These are phyloP conservation scores for Oryza glumipatula DNA, from an alignment of 176 grass and related monocot genomes.

Conservation along the genomic window DNA sequence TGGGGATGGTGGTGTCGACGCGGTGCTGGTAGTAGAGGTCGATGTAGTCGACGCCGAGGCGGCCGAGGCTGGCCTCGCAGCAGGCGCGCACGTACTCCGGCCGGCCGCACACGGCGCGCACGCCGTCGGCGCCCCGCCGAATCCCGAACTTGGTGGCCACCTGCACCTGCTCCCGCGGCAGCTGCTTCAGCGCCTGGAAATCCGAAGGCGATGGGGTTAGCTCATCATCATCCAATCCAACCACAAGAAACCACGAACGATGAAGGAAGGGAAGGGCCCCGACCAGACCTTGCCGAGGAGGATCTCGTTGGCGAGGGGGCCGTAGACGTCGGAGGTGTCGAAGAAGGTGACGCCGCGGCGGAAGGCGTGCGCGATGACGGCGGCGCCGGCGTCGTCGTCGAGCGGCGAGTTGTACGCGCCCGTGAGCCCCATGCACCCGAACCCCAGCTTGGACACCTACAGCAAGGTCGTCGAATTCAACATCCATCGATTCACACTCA, in stretches of 20 bases:
- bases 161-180: slow-evolving; percentile 75
- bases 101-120: slow-evolving; percentile 39
- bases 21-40: slow-evolving; percentile 86
- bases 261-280: too few relatives aligned
- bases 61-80: slow-evolving; percentile 71
- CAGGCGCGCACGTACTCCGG: slow-evolving; percentile 70
- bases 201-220: not conserved
- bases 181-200: slow-evolving; percentile 68
- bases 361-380: slow-evolving; percentile 77
- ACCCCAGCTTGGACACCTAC: slow-evolving; percentile 85
- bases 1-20: slow-evolving; percentile 57
- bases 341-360: slow-evolving; percentile 76
- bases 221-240: not conserved
- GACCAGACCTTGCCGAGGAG: slow-evolving; percentile 72
- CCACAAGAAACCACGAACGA: not conserved
- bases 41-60: slow-evolving; percentile 64
- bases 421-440: slow-evolving; percentile 72
- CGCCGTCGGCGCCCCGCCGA: not conserved
- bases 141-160: slow-evolving; percentile 84
- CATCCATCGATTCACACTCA: not conserved
- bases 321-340: slow-evolving; percentile 81
- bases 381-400: slow-evolving; percentile 51
- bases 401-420: slow-evolving; percentile 61
- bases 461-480: not conserved
- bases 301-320: slow-evolving; percentile 66